Conservation (phyloP, 2,329 filamentous ascomycete species). For the Penicillium janthinellum region DNA sequence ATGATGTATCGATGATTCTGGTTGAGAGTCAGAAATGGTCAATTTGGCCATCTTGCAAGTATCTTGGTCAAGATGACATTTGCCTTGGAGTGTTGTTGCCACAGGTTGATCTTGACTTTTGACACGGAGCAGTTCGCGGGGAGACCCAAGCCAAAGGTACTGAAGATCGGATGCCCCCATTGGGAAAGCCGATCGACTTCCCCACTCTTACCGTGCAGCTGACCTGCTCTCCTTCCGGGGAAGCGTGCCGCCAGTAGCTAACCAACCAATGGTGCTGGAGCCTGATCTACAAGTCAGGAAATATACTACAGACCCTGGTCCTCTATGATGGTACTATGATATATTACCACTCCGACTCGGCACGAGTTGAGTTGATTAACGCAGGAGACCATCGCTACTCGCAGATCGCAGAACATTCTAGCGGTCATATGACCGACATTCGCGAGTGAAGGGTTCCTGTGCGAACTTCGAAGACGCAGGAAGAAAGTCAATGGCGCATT, state of each 20-base stretch:
- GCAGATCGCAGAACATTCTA: not conserved
- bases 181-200: conserved; percentile 21
- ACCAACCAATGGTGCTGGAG: not conserved
- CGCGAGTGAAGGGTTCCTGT: conserved; percentile 2
- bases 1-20: not conserved
- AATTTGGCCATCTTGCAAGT: not conserved
- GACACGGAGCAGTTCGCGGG: not conserved
- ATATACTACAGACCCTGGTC: too few species aligned
- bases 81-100: not conserved
- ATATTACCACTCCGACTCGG: not conserved
- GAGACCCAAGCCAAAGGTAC: not conserved
- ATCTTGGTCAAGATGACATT: not conserved
- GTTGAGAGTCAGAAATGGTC: not conserved
- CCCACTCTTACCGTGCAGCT: conserved; percentile 6
- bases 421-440: conserved; percentile 1
- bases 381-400: not conserved
- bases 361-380: not conserved
- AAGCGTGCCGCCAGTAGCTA: not conserved
- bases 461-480: not conserved
- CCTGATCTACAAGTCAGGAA: not conserved
- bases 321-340: not conserved
- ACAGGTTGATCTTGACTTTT: not conserved
- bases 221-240: not conserved
- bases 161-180: conserved; percentile 20
- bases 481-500: conserved; percentile 17